phyloP scores from a whole-genome alignment of 495 filamentous ascomycete species.

The Xylaria telfairii region DNA sequence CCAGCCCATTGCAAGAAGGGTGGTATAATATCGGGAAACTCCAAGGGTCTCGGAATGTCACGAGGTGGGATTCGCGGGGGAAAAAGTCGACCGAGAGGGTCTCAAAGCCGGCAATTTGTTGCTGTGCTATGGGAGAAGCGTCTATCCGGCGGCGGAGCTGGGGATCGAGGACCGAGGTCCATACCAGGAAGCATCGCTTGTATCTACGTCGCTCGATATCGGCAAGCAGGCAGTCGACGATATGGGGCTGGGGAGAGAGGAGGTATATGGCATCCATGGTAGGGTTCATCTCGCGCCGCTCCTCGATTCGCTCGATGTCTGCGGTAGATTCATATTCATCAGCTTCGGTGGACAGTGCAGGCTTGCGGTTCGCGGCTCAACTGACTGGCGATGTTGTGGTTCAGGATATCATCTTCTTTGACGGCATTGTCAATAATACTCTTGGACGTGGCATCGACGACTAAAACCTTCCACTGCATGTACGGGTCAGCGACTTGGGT shows the following conservation, averaged over 20 bases:
- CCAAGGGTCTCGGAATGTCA: constrained; percentile 92
- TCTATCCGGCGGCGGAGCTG: constrained; percentile 51
- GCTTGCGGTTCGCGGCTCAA: constrained; percentile 20
- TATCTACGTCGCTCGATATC: constrained; percentile 87
- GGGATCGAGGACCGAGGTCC: constrained; percentile 65
- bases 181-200: constrained; percentile 74
- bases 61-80: constrained; percentile 86
- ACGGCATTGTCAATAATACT: constrained; percentile 85
- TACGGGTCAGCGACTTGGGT: constrained; percentile 24
- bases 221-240: constrained; percentile 90
- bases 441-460: constrained; percentile 80
- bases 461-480: constrained; percentile 90
- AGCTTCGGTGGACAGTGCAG: constrained; percentile 28
- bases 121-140: constrained; percentile 58
- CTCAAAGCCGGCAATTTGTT: constrained; percentile 73
- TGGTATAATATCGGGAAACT: constrained; percentile 94
- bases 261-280: constrained; percentile 95
- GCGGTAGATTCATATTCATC: constrained; percentile 34
- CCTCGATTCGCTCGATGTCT: constrained; percentile 94
- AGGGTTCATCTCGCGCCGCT: constrained; percentile 76
- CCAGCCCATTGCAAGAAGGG: constrained; percentile 83
- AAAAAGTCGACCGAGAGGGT: constrained; percentile 85
- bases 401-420: constrained; percentile 94
- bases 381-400: constrained; percentile 92
- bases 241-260: constrained; percentile 80